phyloP scores from a whole-genome alignment of 495 filamentous ascomycete genomes.

The Trichoderma reesei region DNA sequence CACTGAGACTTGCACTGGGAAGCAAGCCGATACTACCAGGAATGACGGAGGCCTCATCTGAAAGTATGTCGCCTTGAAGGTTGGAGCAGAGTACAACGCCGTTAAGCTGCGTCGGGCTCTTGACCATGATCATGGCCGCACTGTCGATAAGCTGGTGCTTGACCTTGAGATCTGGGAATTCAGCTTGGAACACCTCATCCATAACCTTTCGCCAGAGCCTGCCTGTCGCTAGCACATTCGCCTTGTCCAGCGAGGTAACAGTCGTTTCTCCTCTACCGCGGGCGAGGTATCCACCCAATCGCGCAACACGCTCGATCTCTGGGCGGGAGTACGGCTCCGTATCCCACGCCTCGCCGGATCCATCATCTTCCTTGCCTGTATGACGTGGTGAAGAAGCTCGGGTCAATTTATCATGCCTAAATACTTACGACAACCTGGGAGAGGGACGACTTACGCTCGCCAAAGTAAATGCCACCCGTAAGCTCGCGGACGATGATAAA shows the following conservation, averaged over 20 bases:
- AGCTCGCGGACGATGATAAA: slow-evolving; percentile 94
- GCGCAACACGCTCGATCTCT: too few species aligned
- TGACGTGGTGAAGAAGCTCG: too few species aligned
- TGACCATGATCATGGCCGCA: slow-evolving; percentile 95
- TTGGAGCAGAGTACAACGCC: slow-evolving; percentile 92
- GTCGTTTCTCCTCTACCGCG: too few species aligned
- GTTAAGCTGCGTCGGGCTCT: slow-evolving; percentile 84
- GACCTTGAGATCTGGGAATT: slow-evolving; percentile 81
- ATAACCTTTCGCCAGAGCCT: slow-evolving; percentile 86
- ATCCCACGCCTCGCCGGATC: slow-evolving; percentile 42
- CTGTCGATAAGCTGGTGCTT: slow-evolving; percentile 91
- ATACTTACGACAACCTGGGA: too few species aligned
- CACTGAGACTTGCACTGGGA: slow-evolving; percentile 80
- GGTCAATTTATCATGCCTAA: too few species aligned
- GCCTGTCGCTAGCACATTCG: slow-evolving; percentile 87
- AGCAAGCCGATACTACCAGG: slow-evolving; percentile 83
- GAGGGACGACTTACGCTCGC: too few species aligned
- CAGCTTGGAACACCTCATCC: slow-evolving; percentile 66
- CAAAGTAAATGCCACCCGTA: slow-evolving; percentile 95
- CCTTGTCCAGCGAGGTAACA: slow-evolving; percentile 70
- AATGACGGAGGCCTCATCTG: slow-evolving; percentile 93
- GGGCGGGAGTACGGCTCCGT: too few species aligned
- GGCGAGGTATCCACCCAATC: too few species aligned
- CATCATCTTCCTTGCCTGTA: slow-evolving; percentile 78
- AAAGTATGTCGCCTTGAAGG: slow-evolving; percentile 93